Evolutionary conservation across 2,329 filamentous ascomycete species (phyloP).

Genomic region (Penicillium sp.): DNA sequence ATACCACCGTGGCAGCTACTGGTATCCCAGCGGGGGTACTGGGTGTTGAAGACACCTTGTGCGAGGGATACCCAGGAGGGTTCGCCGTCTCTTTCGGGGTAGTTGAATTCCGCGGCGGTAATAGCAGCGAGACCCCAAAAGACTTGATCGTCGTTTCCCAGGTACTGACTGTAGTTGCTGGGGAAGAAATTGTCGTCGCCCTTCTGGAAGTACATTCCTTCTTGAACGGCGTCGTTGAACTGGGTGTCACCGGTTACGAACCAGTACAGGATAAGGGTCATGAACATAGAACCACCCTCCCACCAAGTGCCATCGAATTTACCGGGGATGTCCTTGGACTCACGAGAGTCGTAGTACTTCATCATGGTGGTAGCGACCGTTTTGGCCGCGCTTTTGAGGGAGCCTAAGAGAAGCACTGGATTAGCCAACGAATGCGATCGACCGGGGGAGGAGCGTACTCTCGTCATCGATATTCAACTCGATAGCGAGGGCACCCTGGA

Average conservation of each 20-base stretch:
- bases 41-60: slow-evolving; percentile 79
- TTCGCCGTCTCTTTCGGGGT: slow-evolving; percentile 65
- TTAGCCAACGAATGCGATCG: slow-evolving; percentile 5
- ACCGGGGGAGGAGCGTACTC: slow-evolving; percentile 13
- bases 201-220: slow-evolving; percentile 72
- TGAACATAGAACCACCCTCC: slow-evolving; percentile 72
- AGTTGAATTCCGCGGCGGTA: slow-evolving; percentile 73
- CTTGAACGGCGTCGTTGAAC: slow-evolving; percentile 67
- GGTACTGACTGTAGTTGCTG: slow-evolving; percentile 49
- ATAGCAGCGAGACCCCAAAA: slow-evolving; percentile 87
- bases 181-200: slow-evolving; percentile 79
- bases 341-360: slow-evolving; percentile 38
- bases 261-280: slow-evolving; percentile 77
- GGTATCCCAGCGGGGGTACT: slow-evolving; percentile 69
- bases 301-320: slow-evolving; percentile 51
- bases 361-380: slow-evolving; percentile 43
- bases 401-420: slow-evolving; percentile 21
- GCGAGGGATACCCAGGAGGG: slow-evolving; percentile 75
- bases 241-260: slow-evolving; percentile 72
- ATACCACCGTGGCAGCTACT: slow-evolving; percentile 69
- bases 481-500: slow-evolving; percentile 21
- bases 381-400: slow-evolving; percentile 38
- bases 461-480: slow-evolving; percentile 20
- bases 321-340: slow-evolving; percentile 42
- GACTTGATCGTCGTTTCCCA: slow-evolving; percentile 61